Percentiles rank a stretch among this genome's conserved stretches.
Evolutionary conservation across 805 yeast species (phyloP).

Genomic region (Kazachstania taianensis): DNA sequence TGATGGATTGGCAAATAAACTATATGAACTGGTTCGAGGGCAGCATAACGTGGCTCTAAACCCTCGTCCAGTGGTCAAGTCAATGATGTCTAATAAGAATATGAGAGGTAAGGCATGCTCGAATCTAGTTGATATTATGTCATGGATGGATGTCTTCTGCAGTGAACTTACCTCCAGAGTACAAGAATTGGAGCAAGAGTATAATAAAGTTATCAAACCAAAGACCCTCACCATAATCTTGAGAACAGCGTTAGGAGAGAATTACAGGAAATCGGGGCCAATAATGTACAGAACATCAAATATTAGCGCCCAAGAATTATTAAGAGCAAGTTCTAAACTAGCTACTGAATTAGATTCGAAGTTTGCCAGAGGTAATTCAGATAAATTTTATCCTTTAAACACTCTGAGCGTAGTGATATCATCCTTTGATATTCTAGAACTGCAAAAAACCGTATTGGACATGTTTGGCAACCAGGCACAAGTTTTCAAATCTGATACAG

Average conservation of each 20-base stretch:
- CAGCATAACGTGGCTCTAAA: slow-evolving; percentile 42
- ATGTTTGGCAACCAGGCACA: slow-evolving; percentile 24
- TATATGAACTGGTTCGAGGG: slow-evolving; percentile 62
- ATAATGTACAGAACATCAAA: slow-evolving; percentile 8
- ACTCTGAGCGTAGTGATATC: slow-evolving; percentile 44
- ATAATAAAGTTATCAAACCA: slow-evolving; percentile 33
- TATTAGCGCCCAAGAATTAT: slow-evolving; percentile 19
- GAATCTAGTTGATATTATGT: slow-evolving; percentile 44
- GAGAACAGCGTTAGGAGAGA: slow-evolving; percentile 19
- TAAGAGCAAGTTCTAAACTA: slow-evolving; percentile 30
- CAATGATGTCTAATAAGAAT: slow-evolving; percentile 86
- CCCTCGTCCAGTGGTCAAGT: slow-evolving; percentile 53
- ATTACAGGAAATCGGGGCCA: slow-evolving; percentile 18
- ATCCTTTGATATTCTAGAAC: slow-evolving; percentile 40
- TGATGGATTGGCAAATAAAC: slow-evolving; percentile 38
- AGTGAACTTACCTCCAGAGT: slow-evolving; percentile 69
- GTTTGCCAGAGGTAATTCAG: slow-evolving; percentile 15
- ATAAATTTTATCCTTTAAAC: slow-evolving; percentile 37
- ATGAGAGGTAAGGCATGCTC: slow-evolving; percentile 49
- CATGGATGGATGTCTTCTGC: slow-evolving; percentile 76
- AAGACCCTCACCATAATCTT: slow-evolving; percentile 36
- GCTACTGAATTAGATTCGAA: slow-evolving; percentile 32
- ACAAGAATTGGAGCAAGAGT: slow-evolving; percentile 60
- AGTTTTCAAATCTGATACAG: neutral
- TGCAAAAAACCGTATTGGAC: slow-evolving; percentile 24